Conservation (phyloP, 2,329 filamentous ascomycete genomes). For the Ambrosiella beaveri region DNA sequence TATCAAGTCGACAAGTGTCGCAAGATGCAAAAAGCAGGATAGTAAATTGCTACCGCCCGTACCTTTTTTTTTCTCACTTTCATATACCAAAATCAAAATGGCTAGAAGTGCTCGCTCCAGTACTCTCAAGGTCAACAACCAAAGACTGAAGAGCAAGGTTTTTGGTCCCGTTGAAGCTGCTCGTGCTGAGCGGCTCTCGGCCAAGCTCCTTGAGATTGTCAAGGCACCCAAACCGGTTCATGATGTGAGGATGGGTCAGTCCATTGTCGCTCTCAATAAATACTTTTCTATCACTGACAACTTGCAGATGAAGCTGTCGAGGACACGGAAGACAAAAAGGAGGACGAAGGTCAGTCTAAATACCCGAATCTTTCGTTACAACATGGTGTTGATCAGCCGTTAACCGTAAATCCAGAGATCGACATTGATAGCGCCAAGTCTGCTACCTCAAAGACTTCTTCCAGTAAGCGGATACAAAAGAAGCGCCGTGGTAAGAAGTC, state of each 20-base stretch:
- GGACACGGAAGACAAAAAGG: conserved; percentile 10
- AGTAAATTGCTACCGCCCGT: not conserved
- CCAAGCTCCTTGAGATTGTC: conserved; percentile 68
- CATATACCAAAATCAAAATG: conserved; percentile 35
- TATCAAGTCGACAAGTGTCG: conserved; percentile 3
- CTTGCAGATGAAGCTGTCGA: conserved; percentile 6
- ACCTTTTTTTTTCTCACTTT: not conserved
- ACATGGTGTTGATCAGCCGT: not conserved
- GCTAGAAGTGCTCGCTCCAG: conserved; percentile 74
- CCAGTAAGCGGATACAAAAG: conserved; percentile 34
- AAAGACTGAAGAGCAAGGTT: conserved; percentile 59
- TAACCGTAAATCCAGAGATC: conserved; percentile 27
- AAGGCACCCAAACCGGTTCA: conserved; percentile 51
- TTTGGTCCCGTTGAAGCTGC: conserved; percentile 71
- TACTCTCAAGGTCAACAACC: conserved; percentile 66
- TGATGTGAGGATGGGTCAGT: conserved; percentile 31
- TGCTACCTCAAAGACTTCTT: conserved; percentile 24
- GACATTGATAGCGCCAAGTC: conserved; percentile 32
- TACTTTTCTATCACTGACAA: not conserved
- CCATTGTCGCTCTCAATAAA: not conserved
- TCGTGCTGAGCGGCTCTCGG: conserved; percentile 65
- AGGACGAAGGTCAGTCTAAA: conserved; percentile 2
- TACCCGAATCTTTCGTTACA: no score
- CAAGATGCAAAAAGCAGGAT: not conserved
- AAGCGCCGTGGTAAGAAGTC: conserved; percentile 40